A percentile compares a stretch with the other conserved stretches of the same genome.
These are phyloP conservation scores for Populus hybrid DNA, from an alignment of 441 rosid genomes.

Conservation along the genomic window DNA sequence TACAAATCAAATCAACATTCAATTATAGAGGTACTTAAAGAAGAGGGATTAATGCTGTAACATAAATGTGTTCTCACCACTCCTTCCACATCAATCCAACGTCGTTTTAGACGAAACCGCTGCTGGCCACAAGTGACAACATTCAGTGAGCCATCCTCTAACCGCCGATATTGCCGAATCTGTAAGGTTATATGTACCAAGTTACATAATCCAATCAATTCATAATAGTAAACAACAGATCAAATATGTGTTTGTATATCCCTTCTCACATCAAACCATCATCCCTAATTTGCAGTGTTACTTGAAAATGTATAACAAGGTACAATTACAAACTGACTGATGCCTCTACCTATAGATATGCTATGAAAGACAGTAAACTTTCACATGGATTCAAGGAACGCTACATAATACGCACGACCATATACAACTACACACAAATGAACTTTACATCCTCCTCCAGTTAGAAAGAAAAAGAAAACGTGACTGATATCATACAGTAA, in stretches of 20 bases:
- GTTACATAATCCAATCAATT: background rate
- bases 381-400: background rate
- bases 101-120: slow-evolving; percentile 66
- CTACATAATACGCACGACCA: background rate
- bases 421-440: background rate
- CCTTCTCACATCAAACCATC: background rate
- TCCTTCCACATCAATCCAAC: slow-evolving; percentile 86
- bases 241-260: background rate
- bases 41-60: slow-evolving; percentile 9
- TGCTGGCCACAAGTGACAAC: slow-evolving; percentile 92
- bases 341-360: background rate
- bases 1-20: slow-evolving; percentile 20
- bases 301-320: background rate
- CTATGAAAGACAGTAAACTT: background rate
- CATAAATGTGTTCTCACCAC: slow-evolving; percentile 49
- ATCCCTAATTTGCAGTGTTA: background rate
- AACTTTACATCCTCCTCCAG: slow-evolving; percentile 1
- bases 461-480: background rate
- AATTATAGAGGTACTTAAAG: background rate
- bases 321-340: background rate
- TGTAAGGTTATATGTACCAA: no score
- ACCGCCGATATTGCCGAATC: slow-evolving; percentile 81
- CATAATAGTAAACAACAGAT: background rate
- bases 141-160: slow-evolving; percentile 84
- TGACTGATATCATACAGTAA: background rate